These are phyloP conservation scores for Wolfiporia cocos DNA, from an alignment of 1,284 basidiomycete species.

Conservation along the genomic window DNA sequence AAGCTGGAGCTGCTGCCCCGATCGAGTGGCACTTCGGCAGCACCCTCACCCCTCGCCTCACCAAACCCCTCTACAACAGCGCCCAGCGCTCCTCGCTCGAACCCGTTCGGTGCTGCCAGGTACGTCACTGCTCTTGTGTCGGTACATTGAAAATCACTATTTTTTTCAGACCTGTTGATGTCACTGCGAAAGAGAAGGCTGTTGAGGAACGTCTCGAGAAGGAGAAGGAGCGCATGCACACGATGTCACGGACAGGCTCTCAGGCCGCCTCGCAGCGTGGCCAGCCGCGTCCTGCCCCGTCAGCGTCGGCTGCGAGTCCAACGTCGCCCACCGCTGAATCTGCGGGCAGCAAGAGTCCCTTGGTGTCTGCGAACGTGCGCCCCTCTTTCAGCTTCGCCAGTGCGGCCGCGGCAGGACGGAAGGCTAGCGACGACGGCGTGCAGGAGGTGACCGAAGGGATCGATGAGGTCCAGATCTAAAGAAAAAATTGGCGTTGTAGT, in stretches of 20 bases:
- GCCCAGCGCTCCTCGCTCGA: constrained; percentile 41
- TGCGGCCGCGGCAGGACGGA: constrained; percentile 33
- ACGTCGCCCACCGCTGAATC: constrained; percentile 23
- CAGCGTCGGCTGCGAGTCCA: constrained; percentile 27
- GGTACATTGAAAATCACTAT: constrained; percentile 1
- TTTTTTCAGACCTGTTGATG: constrained; percentile 73
- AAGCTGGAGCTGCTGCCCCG: constrained; percentile 84
- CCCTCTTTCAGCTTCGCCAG: constrained; percentile 69
- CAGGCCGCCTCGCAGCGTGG: constrained; percentile 53
- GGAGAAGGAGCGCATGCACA: constrained; percentile 46
- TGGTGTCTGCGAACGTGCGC: constrained; percentile 34
- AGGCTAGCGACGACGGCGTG: constrained; percentile 23
- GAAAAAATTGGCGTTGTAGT: no score
- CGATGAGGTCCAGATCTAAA: constrained; percentile 32
- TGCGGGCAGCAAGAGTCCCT: constrained; percentile 25
- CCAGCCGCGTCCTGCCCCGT: constrained; percentile 20
- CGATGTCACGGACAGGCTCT: constrained; percentile 70
- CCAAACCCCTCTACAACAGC: constrained; percentile 56
- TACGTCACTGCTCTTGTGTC: constrained; percentile 27
- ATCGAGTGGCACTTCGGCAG: constrained; percentile 52
- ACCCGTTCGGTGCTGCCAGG: constrained; percentile 88
- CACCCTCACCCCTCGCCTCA: constrained; percentile 68
- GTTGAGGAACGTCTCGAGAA: constrained; percentile 66
- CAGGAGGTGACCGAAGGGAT: constrained; percentile 32
- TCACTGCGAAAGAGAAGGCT: constrained; percentile 69